phyloP scores from a whole-genome alignment of 192 early-diverging fungal genomes.

The Gamsiella multidivaricata region DNA sequence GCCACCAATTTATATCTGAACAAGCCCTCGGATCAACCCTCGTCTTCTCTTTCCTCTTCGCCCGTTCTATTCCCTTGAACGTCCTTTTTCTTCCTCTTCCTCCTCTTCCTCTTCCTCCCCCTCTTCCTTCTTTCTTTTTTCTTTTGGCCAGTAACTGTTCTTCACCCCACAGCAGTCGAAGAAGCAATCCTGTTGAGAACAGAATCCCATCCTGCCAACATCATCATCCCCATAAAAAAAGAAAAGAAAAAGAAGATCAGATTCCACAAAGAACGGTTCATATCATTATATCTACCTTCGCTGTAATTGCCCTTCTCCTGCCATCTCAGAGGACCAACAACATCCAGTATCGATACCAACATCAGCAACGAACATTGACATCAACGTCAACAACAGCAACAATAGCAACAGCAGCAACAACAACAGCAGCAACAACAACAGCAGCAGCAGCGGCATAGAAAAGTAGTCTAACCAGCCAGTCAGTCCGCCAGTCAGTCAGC shows the following conservation, averaged over 20 bases:
- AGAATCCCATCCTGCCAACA: slow-evolving; percentile 9
- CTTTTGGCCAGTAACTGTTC: background rate
- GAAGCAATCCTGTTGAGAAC: slow-evolving; percentile 2
- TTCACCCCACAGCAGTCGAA: background rate
- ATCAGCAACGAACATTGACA: too few relatives aligned
- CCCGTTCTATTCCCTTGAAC: background rate
- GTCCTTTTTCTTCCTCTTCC: background rate
- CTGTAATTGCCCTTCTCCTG: background rate
- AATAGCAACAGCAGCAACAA: background rate
- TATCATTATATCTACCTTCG: slow-evolving; percentile 28
- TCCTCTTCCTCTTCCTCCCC: background rate
- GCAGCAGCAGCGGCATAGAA: too few relatives aligned
- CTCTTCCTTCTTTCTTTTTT: background rate
- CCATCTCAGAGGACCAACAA: too few relatives aligned
- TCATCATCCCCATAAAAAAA: too few relatives aligned
- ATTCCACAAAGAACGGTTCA: slow-evolving; percentile 47
- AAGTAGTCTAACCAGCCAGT: background rate
- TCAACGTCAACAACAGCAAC: background rate
- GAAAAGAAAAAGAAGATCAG: slow-evolving; percentile 7
- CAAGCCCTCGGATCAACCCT: too few relatives aligned
- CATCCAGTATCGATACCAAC: too few relatives aligned
- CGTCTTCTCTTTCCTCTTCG: background rate
- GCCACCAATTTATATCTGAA: too few relatives aligned
- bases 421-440: too few relatives aligned
- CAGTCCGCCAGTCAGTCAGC: background rate